phyloP scores from a whole-genome alignment of 2,329 filamentous ascomycete species.

The Aspergillus hiratsukae region DNA sequence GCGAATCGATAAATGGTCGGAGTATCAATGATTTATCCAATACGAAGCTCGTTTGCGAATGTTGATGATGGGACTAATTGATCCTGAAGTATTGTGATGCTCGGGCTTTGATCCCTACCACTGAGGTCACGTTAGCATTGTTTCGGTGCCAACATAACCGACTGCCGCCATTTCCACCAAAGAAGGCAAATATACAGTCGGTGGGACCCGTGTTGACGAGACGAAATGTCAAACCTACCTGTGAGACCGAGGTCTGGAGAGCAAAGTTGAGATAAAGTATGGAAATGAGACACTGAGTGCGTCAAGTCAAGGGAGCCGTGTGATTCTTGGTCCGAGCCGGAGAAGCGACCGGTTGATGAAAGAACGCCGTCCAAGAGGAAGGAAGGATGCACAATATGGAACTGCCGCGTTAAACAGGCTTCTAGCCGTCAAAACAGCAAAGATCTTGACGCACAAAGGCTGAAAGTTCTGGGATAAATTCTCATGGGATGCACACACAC shows the following conservation, averaged over 20 bases:
- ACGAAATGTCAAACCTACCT: conserved; percentile 12
- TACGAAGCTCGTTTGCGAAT: neutral
- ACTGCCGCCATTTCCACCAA: conserved; percentile 6
- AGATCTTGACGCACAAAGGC: conserved; percentile 15
- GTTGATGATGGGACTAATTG: neutral
- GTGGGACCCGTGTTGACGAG: neutral
- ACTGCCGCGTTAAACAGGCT: conserved; percentile 29
- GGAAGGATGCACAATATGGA: conserved; percentile 25
- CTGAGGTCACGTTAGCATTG: conserved; percentile 31
- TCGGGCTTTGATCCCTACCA: conserved; percentile 11
- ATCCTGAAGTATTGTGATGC: neutral
- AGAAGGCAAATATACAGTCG: conserved; percentile 4
- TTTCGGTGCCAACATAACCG: conserved; percentile 12
- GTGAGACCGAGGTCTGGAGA: conserved; percentile 8
- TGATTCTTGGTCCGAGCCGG: conserved; percentile 25
- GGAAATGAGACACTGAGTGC: conserved; percentile 16
- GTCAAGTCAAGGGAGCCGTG: conserved; percentile 27
- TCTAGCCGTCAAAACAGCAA: conserved; percentile 21
- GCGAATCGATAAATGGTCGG: conserved; percentile 2
- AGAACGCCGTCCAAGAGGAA: conserved; percentile 21
- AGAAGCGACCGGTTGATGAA: conserved; percentile 25
- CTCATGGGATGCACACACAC: conserved; percentile 22
- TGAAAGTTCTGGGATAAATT: conserved; percentile 20
- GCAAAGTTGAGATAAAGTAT: conserved; percentile 9
- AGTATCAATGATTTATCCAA: neutral